Conservation (phyloP, 441 rosid genomes). For the Pelargonium exstipulatum region DNA sequence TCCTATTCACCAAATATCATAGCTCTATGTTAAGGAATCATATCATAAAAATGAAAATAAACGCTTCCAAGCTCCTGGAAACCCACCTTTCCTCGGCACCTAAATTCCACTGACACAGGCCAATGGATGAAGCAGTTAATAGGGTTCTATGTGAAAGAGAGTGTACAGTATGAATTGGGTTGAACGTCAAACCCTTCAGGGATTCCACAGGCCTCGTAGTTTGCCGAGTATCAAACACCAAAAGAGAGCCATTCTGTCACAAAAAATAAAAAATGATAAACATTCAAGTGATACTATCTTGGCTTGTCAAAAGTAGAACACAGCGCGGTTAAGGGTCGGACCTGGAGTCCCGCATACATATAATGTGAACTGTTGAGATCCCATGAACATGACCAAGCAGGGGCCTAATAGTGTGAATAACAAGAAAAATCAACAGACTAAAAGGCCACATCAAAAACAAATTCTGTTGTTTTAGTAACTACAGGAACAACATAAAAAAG, state of each 20-base stretch:
- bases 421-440: conserved; percentile 13
- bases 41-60: background rate
- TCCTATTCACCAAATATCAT: too few relatives aligned
- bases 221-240: conserved; percentile 77
- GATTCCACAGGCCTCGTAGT: conserved; percentile 52
- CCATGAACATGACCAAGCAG: conserved; percentile 98
- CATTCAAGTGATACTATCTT: background rate
- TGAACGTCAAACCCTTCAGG: conserved; percentile 47
- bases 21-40: too few relatives aligned
- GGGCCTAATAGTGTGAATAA: conserved; percentile 41
- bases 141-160: conserved; percentile 40
- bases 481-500: background rate
- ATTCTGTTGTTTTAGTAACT: background rate
- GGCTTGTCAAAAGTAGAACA: conserved; percentile 8
- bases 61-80: background rate
- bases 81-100: conserved; percentile 55
- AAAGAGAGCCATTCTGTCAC: conserved; percentile 61
- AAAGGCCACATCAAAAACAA: background rate
- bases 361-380: conserved; percentile 52
- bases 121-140: conserved; percentile 76
- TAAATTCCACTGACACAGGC: conserved; percentile 66
- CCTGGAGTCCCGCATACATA: conserved; percentile 86
- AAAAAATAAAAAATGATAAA: conserved; percentile 10
- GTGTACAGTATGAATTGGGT: conserved; percentile 70
- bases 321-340: conserved; percentile 24